phyloP scores from a whole-genome alignment of 2,329 filamentous ascomycete species.

The Nothophoma quercina region DNA sequence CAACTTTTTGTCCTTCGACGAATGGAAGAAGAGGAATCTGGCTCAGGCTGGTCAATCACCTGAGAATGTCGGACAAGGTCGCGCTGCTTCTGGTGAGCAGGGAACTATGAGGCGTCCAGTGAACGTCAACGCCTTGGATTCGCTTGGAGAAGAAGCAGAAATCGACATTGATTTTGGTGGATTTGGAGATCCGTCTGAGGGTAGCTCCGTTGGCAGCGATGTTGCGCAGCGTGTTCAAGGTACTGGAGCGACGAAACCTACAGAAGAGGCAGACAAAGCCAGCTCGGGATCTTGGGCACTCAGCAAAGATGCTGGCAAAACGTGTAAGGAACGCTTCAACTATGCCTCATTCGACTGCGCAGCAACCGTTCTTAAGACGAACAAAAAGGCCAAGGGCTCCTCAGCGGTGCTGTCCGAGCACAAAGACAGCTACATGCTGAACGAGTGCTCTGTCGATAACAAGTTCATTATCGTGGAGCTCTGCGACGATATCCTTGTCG shows the following conservation, averaged over 20 bases:
- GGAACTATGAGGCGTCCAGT: conserved; percentile 61
- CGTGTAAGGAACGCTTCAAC: conserved; percentile 96
- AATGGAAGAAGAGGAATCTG: conserved; percentile 96
- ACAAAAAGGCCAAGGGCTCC: conserved; percentile 82
- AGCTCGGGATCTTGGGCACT: conserved; percentile 55
- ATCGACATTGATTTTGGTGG: conserved; percentile 77
- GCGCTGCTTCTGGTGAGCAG: conserved; percentile 54
- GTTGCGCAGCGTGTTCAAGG: conserved; percentile 25
- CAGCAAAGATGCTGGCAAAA: conserved; percentile 93
- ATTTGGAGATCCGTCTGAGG: conserved; percentile 58
- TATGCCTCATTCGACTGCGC: conserved; percentile 98
- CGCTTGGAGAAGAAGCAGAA: conserved; percentile 85
- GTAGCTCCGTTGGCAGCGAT: conserved; percentile 26
- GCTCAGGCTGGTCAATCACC: conserved; percentile 82
- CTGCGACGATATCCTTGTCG: conserved; percentile 84
- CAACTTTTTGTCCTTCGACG: conserved; percentile 94
- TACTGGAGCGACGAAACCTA: conserved; percentile 22
- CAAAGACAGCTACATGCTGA: conserved; percentile 98
- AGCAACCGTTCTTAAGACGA: conserved; percentile 90
- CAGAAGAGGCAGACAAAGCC: conserved; percentile 36
- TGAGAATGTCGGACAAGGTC: conserved; percentile 68
- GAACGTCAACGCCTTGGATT: conserved; percentile 74
- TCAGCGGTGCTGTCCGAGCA: conserved; percentile 93
- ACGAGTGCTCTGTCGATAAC: conserved; percentile 84
- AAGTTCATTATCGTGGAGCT: conserved; percentile 96